Percentiles rank a stretch among this genome's conserved stretches.
phyloP scores from a whole-genome alignment of 192 early-diverging fungal genomes.

The Fimicolochytrium jonesii region DNA sequence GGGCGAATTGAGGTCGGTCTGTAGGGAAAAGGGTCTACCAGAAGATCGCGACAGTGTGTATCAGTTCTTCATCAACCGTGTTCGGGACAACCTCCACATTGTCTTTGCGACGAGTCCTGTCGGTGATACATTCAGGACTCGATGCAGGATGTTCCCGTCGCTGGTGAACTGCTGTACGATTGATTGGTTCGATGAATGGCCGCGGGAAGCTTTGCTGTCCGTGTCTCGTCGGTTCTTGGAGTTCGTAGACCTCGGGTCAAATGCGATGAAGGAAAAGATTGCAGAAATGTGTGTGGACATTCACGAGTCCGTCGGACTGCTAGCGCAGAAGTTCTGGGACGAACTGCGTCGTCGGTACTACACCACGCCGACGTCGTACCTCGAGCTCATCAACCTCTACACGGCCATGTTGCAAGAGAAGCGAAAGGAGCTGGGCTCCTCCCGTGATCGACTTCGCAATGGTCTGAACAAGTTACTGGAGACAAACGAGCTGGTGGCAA shows the following conservation, averaged over 20 bases:
- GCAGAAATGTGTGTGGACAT: constrained; percentile 58
- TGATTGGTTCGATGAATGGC: constrained; percentile 65
- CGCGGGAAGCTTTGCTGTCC: constrained; percentile 51
- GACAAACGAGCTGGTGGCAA: constrained; percentile 56
- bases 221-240: constrained; percentile 54
- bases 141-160: constrained; percentile 59
- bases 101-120: constrained; percentile 58
- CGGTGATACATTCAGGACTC: constrained; percentile 52
- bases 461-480: constrained; percentile 54
- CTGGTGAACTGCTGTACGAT: constrained; percentile 62
- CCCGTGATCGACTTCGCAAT: constrained; percentile 46
- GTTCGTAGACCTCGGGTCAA: constrained; percentile 55
- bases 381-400: constrained; percentile 59
- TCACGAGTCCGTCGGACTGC: constrained; percentile 48
- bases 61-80: constrained; percentile 59
- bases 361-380: constrained; percentile 57
- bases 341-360: constrained; percentile 53
- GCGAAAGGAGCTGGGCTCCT: constrained; percentile 47
- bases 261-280: constrained; percentile 55
- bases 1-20: constrained; percentile 47
- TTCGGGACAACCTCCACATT: constrained; percentile 57
- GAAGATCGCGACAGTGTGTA: constrained; percentile 58
- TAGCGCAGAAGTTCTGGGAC: constrained; percentile 46
- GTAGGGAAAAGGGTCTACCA: constrained; percentile 47
- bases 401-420: constrained; percentile 57